Base-by-base conservation (phyloP, 1,284 basidiomycete species). In the Takashimella tepidaria region DNA sequence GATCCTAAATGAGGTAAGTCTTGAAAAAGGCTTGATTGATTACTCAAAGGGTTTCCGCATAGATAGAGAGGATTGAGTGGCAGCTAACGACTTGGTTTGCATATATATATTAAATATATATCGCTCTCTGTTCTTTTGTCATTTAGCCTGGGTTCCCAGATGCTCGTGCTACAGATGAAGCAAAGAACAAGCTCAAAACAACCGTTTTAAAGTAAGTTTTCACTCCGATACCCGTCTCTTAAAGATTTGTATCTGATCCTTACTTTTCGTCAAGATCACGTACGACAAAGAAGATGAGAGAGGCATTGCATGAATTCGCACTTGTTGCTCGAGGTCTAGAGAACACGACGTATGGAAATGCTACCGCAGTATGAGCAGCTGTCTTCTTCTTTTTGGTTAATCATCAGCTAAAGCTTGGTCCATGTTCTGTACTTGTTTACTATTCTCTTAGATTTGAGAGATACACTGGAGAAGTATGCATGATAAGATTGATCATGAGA, bases 101-200 rank as follows among this genome's bases (percentile, higher is more conserved):
- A n/a, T n/a, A n/a, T n/a, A n/a, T n/a, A n/a, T n/a, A n/a, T n/a
- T n/a, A n/a, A n/a, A n/a, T n/a, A n/a, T n/a, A n/a, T n/a, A n/a
- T n/a, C n/a, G n/a, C n/a, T n/a, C n/a, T n/a, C n/a, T n/a, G n/a
- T n/a, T n/a, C n/a, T n/a, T n/a, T n/a, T n/a, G n/a, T 37, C 10
- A 37, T 16, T 8, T 37, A 37, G 31, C 31, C 31, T 19, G 66
- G 66, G 4, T 76, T 74, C 57, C 74, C 72, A 4, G 74, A 75
- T 51, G 59, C 63, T 1, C 63, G 70, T 53, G 72, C 74, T 2
- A 77, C 76, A 1, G 64, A 74, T 1, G 86, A 86, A 50, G 83
- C 84, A 4, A 92, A 92, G 72, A 83, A 86, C 55, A 82, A 83
- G 60, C 85, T 93, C 61, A 79, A 89, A 61, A 86, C 85, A 63